Conservation (phyloP, 176 grass and related monocot species). For the bread wheat (Triticum aestivum) region DNA sequence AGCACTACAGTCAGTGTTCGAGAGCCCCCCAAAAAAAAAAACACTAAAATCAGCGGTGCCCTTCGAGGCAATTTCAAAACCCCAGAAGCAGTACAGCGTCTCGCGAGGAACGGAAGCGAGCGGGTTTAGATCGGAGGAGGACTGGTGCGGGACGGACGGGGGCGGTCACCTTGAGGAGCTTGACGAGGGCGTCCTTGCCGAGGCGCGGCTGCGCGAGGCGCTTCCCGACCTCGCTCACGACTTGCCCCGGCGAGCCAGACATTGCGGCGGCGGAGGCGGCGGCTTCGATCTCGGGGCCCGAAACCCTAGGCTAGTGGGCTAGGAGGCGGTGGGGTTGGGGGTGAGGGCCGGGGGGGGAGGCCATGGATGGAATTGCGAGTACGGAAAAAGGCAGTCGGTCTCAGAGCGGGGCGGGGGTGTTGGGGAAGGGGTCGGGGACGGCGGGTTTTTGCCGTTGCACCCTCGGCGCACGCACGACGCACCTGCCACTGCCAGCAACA, state of each 20-base stretch:
- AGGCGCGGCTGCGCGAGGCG: constrained; percentile 75
- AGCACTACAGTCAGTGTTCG: not conserved
- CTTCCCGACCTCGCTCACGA: constrained; percentile 61
- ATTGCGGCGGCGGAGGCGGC: constrained; percentile 7
- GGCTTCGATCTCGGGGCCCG: not conserved
- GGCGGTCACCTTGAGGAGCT: constrained; percentile 77
- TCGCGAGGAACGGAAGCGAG: not conserved
- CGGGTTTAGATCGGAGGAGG: not conserved
- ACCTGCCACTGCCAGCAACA: no score
- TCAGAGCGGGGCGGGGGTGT: not conserved
- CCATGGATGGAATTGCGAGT: constrained; percentile 31
- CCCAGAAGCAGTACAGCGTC: not conserved
- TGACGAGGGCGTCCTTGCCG: constrained; percentile 80
- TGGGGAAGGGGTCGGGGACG: not conserved
- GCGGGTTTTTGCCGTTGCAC: not conserved
- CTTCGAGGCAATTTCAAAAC: not conserved
- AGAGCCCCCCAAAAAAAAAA: not conserved
- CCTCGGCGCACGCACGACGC: not conserved
- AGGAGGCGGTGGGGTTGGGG: not conserved
- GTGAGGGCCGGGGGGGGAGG: not conserved
- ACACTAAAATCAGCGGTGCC: not conserved
- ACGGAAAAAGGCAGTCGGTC: constrained; percentile 1
- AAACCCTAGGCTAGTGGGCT: constrained; percentile 40
- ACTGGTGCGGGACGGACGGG: not conserved
- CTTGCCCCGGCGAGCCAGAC: constrained; percentile 46